Evolutionary conservation across 305 asterid genomes (phyloP), one percentile per base, ranked within the genome.

Genomic region (Solanum aculeatissimum): DNA sequence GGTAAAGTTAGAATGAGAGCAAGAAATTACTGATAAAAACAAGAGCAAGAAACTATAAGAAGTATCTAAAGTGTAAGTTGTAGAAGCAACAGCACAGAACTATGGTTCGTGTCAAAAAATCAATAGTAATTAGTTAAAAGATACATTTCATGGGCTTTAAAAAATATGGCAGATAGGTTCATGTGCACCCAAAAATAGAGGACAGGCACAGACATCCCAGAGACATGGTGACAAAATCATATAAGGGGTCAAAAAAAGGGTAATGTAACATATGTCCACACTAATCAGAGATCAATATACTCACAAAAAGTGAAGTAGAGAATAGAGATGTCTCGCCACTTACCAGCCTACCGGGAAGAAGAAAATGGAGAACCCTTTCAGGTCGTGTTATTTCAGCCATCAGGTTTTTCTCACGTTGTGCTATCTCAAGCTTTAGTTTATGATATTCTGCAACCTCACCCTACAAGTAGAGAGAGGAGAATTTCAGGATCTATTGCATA

Each of bases 271-370:
- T 49, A 75, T 16, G 81, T 47, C 25, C 81, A 77, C 9, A 51
- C 82, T 51, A 77, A 18, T 51, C 65, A 66, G 35, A 68, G 66
- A 66, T 65, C 80, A 49, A 53, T 19, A 42, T 27, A 43, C 19
- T 18, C 78, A 18, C 45, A 25, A 63, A 82, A 82, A 82, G 38
- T 45, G 29, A 77, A 63, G 78, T 11, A 63, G 3, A 45, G 2
- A 60, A 82, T 45, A 42, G 47, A 63, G 47, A 69, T 83, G 51
- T 55, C 82, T 74, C 32, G 29, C 55, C 51, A 91, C 97, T 45
- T 91, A 95, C 99, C 98, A 97, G 98, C 88, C 98, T 93, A 68
- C 99, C 98, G 75, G 99, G 98, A 83, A 87, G 91, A 88, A 97
- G 98, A 86, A 91, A 94, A 83, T 94, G 93, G 89, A 97, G 96